phyloP scores from a whole-genome alignment of 805 yeast genomes.

The Kuraishia ogatae region DNA sequence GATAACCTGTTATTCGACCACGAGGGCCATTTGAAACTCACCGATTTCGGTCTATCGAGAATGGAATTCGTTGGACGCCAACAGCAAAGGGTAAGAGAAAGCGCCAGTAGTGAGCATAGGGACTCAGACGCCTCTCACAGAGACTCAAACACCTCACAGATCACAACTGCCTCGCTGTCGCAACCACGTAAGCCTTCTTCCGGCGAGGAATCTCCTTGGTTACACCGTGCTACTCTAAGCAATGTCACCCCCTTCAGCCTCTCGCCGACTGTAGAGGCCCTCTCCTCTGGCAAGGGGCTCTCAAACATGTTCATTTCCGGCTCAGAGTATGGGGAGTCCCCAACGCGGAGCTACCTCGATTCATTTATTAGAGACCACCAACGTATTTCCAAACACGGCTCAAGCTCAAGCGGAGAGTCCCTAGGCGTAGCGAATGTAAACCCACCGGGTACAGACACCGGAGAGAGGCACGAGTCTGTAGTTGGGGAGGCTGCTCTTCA shows the following conservation, averaged over 20 bases:
- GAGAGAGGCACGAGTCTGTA: not conserved
- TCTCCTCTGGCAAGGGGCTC: not conserved
- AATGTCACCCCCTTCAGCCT: conserved; percentile 33
- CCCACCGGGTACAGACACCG: not conserved
- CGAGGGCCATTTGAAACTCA: conserved; percentile 82
- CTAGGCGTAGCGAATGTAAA: too few species aligned
- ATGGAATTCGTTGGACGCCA: conserved; percentile 86
- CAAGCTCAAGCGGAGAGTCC: not conserved
- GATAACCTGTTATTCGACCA: conserved; percentile 84
- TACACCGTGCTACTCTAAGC: not conserved
- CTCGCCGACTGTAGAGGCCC: conserved; percentile 28
- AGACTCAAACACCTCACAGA: not conserved
- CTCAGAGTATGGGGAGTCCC: not conserved
- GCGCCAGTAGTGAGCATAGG: not conserved
- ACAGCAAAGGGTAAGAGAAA: conserved; percentile 15
- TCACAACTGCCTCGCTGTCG: not conserved
- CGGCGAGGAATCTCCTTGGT: not conserved
- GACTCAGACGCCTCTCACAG: not conserved
- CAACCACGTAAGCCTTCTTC: not conserved
- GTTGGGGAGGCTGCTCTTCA: not conserved
- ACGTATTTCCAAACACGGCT: not conserved
- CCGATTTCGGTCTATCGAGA: conserved; percentile 91
- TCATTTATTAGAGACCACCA: conserved; percentile 2
- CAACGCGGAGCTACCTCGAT: not conserved
- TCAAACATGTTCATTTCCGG: not conserved